Conservation (phyloP, 1,284 basidiomycete species). For the Pisolithus thermaeus region DNA sequence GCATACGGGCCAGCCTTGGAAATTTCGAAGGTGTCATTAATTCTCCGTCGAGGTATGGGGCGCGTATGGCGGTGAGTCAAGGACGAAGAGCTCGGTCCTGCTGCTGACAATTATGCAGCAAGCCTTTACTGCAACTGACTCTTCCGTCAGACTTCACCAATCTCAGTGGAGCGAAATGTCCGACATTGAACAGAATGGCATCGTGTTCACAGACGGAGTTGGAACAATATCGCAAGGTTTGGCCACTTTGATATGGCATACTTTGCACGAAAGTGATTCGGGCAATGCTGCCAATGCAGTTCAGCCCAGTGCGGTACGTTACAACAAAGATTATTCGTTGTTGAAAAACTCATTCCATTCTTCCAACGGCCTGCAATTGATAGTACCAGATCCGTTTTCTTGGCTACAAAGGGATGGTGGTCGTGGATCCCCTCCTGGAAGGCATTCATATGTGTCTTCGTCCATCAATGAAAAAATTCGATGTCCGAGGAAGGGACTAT, state of each 20-base stretch:
- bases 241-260: conserved; percentile 33
- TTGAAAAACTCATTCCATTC: too few species aligned
- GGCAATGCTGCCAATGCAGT: conserved; percentile 30
- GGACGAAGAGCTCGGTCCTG: background rate
- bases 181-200: conserved; percentile 42
- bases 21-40: conserved; percentile 53
- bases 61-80: conserved; percentile 30
- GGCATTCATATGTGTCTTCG: conserved; percentile 57
- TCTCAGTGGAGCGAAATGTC: conserved; percentile 55
- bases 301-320: conserved; percentile 49
- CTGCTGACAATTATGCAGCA: conserved; percentile 35
- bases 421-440: conserved; percentile 48
- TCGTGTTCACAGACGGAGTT: conserved; percentile 68
- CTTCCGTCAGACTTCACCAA: conserved; percentile 51
- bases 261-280: conserved; percentile 27
- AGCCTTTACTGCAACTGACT: conserved; percentile 76
- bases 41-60: conserved; percentile 68
- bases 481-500: conserved; percentile 38
- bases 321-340: too few species aligned
- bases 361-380: background rate
- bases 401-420: conserved; percentile 73
- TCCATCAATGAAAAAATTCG: conserved; percentile 72
- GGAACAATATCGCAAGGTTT: conserved; percentile 67
- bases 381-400: conserved; percentile 75
- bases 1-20: conserved; percentile 59